A percentile compares a stretch with the other conserved stretches of the same genome.
phyloP scores from a whole-genome alignment of 176 grass and related monocot species.

The Stipa capillata region DNA sequence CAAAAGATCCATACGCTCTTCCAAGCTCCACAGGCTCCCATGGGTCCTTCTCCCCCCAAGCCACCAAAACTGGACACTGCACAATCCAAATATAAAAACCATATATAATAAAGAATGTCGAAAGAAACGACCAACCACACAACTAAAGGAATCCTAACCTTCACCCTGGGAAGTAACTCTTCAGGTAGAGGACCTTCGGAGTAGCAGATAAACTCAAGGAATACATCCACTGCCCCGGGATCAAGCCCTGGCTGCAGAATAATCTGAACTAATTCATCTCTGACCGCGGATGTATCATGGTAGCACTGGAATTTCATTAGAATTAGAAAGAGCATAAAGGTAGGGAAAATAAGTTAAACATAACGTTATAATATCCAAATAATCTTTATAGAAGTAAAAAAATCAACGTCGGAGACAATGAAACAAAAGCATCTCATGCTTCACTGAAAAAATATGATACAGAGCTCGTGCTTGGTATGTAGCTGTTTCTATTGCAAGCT shows the following conservation, averaged over 20 bases:
- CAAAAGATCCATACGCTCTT: constrained; percentile 66
- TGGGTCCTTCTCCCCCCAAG: constrained; percentile 88
- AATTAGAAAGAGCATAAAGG: background rate
- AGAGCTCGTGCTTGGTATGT: background rate
- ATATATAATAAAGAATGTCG: background rate
- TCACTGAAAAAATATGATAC: background rate
- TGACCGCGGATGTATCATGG: constrained; percentile 75
- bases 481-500: background rate
- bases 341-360: background rate
- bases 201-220: constrained; percentile 98
- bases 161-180: constrained; percentile 72
- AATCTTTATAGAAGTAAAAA: constrained; percentile 2
- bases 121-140: background rate
- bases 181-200: constrained; percentile 95
- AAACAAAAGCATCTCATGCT: background rate
- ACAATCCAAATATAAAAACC: background rate
- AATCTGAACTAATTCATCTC: constrained; percentile 84
- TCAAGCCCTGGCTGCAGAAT: constrained; percentile 89
- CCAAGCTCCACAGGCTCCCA: constrained; percentile 96
- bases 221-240: constrained; percentile 81
- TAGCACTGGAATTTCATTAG: constrained; percentile 61
- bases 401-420: background rate
- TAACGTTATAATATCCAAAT: background rate
- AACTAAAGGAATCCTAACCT: constrained; percentile 32
- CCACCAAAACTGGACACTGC: constrained; percentile 86